Base-by-base conservation (phyloP, 129 eudicot genomes). In the Centaurea solstitialis region DNA sequence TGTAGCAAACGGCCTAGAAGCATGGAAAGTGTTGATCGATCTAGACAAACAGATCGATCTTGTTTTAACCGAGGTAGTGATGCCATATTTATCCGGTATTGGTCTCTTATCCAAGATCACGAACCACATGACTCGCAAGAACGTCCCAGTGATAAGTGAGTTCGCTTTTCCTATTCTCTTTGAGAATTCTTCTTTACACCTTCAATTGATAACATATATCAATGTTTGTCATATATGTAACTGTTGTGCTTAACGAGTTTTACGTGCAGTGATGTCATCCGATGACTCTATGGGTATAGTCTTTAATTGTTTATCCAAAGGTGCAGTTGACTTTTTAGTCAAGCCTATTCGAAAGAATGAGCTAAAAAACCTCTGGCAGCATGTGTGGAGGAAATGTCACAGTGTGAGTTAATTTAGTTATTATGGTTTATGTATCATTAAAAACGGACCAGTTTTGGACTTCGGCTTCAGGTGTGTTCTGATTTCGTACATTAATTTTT, bases 361-460 rank as follows among this genome's bases (percentile, higher is more conserved):
- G 88, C 89, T 94, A 47, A 89, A 84, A 82, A 94, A 90, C 89
- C 81, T 94, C 78, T 94, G 98, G 98, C 98, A 91, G 89, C 98
- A 94, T 88, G 98, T 89, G 7, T 94, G 98, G 98, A 94, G 97
- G 86, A 91, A 84, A 84, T 92, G 97, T 76, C 97, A 86, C 89
- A 92, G 89, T 88, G 97, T 92, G 87, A 92, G 94, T 92, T 78
- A 70, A 72, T 70, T 76, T 70, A 74, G 77, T 79, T 76, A 47
- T 89, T 75, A 50, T 76, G 74, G 66, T 86, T 64, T 80, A 78
- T 83, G 82, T 83, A 72, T 76, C 68, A 77, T 72, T 83, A 83
- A 77, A 82, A 83, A 61, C 26, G 70, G 82, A 77, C 86, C 61
- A 72, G 82, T 83, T 83, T 83, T 83, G 84, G 83, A 77, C 87